Evolutionary conservation across 345 rosid species (phyloP).

Genomic region (Pugionium cornutum): DNA sequence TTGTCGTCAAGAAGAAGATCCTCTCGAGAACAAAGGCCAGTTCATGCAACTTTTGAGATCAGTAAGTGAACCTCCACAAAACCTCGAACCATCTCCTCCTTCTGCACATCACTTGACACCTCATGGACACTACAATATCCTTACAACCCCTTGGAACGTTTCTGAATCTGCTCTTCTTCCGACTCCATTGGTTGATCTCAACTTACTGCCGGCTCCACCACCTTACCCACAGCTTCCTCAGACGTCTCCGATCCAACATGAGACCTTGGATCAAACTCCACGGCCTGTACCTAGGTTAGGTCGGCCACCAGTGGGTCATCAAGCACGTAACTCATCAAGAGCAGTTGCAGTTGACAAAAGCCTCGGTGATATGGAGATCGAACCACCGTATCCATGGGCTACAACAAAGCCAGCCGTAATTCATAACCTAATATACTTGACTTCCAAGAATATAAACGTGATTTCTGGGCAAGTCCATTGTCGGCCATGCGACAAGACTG

Average conservation of each 20-base stretch:
- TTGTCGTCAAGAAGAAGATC: conserved; percentile 3
- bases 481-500: conserved; percentile 54
- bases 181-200: background rate
- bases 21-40: background rate
- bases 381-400: conserved; percentile 59
- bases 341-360: background rate
- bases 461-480: conserved; percentile 60
- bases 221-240: conserved; percentile 7
- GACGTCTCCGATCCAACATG: background rate
- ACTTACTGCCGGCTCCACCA: background rate
- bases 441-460: conserved; percentile 30
- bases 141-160: background rate
- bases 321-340: conserved; percentile 13
- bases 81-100: background rate
- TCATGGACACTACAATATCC: background rate
- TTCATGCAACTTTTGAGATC: conserved; percentile 16
- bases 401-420: conserved; percentile 50
- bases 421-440: conserved; percentile 42
- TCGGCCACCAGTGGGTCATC: conserved; percentile 16
- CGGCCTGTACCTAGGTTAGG: conserved; percentile 16
- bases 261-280: background rate
- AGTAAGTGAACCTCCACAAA: conserved; percentile 4
- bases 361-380: background rate
- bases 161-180: background rate
- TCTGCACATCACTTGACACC: background rate